phyloP scores from a whole-genome alignment of 345 rosid genomes.

The Balakata baccata region DNA sequence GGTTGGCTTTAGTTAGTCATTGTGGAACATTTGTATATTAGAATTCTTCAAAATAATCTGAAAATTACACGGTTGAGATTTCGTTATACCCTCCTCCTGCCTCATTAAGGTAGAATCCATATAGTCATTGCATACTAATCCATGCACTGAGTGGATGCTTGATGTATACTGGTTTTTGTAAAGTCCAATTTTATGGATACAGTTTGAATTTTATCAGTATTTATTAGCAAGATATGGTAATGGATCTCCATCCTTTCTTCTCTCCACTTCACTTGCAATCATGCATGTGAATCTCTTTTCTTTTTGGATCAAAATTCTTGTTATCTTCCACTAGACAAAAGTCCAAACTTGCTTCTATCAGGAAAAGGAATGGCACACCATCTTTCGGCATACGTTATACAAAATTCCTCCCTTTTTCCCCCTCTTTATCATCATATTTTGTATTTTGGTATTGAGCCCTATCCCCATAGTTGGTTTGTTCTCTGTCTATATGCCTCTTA shows the following conservation, averaged over 20 bases:
- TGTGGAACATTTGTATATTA: not conserved
- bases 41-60: not conserved
- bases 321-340: slow-evolving; percentile 47
- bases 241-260: slow-evolving; percentile 28
- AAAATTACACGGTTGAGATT: not conserved
- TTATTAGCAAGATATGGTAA: slow-evolving; percentile 11
- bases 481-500: slow-evolving; percentile 1
- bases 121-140: slow-evolving; percentile 30
- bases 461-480: not conserved
- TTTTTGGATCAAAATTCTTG: slow-evolving; percentile 25
- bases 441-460: slow-evolving; percentile 11
- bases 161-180: not conserved
- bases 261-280: slow-evolving; percentile 40
- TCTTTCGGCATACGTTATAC: slow-evolving; percentile 6
- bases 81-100: not conserved
- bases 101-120: slow-evolving; percentile 5
- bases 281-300: slow-evolving; percentile 41
- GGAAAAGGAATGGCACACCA: slow-evolving; percentile 13
- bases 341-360: slow-evolving; percentile 41
- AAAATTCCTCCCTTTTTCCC: not conserved
- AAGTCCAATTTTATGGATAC: no score
- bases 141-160: slow-evolving; percentile 7
- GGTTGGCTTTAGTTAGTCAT: slow-evolving; percentile 7
- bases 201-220: not conserved
- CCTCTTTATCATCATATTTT: not conserved